Base-by-base conservation (phyloP, 1,284 basidiomycete genomes). In the Rhodotorula sp. region DNA sequence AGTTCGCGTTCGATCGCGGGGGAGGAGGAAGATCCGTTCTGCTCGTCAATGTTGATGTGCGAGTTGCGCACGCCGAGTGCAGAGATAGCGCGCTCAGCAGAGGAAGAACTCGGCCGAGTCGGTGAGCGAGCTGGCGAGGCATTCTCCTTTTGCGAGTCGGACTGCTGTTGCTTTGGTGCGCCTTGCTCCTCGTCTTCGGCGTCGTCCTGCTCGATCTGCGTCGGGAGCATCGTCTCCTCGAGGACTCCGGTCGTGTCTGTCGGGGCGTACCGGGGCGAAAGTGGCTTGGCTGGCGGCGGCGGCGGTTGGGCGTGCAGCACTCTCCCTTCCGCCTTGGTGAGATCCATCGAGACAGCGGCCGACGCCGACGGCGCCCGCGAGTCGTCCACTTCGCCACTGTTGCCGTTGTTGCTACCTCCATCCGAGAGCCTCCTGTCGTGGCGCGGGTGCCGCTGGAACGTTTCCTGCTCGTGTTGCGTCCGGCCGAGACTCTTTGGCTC, bases 11-110 rank as follows among this genome's bases (percentile, higher is more conserved):
- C 72, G 34, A 71, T 65, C 18, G 47, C 51, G 3, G 69, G 69
- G 2, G 72, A 74, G 7, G 72, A 74, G 3, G 72, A 71, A 0
- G 72, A 67, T 16, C 46, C 62, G 51, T 46, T 64, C 43, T 39
- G 16, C 60, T 64, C 62, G 5, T 68, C 62, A 20, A 62, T 23
- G 64, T 68, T 60, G 31, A 31, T 16, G 43, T 34, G 58, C 5
- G 69, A 65, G 63, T 43, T 60, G n/a, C 63, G 63, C 3, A 49
- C 48, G 46, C 59, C 47, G 31, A 57, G 59, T 1, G 65, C 49
- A 20, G 23, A 6, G 39, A 16, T 15, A 14, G 26, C 54, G n/a
- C 26, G 16, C 14, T n/a, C 16, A 18, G 26, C 26, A 56, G n/a
- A 5, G 14, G 14, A 12, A 43, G 21, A 26, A 20, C 34, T 14